Base-by-base conservation (phyloP, 2,329 filamentous ascomycete species). In the Diplocarpon rosae region DNA sequence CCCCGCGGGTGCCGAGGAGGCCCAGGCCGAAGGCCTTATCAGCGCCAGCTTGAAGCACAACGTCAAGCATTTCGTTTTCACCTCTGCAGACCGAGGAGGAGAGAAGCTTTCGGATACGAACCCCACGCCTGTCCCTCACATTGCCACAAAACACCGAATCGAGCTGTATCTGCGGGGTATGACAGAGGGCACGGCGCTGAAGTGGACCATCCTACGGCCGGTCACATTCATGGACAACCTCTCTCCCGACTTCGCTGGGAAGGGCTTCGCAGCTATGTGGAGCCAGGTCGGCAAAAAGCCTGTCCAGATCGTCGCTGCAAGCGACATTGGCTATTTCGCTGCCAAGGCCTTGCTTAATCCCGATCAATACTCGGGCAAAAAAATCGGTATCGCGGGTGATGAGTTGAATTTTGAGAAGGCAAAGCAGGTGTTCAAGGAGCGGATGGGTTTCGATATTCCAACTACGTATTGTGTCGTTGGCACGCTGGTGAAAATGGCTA, bases 11-110 rank as follows among this genome's bases (percentile, higher is more conserved):
- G 56, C 56, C 41, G 74, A 78, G 59, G 66, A 72, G 50, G 46
- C 52, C 7, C 76, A 83, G 59, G 79, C 78, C 42, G 77, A 70
- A 33, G 66, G 62, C 0, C 62, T 84, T 7, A 66, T 82, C 44
- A 72, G 80, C 46, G 72, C 69, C n/a, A 66, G 73, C 2, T 56
- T 82, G 46, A 67, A 69, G 20, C 60, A 72, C 20, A 67, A 68
- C 11, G 73, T 83, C 32, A 65, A 69, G 47, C 71, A 77, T 55
- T 79, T 83, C 52, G 70, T 84, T 36, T 83, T 81, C 62, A 73
- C 69, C 27, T 75, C 70, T 42, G 75, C 81, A 20, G 80, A 83
- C 50, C 75, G 80, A 32, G 76, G 77, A 35, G 76, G 78, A 37
- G 62, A 64, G 16, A 61, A 61, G 2, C 67, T 66, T 5, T 71